Evolutionary conservation across 768 basidiomycete species (phyloP), one percentile per base, ranked within the genome.

Genomic region (Termitomyces sp.): DNA sequence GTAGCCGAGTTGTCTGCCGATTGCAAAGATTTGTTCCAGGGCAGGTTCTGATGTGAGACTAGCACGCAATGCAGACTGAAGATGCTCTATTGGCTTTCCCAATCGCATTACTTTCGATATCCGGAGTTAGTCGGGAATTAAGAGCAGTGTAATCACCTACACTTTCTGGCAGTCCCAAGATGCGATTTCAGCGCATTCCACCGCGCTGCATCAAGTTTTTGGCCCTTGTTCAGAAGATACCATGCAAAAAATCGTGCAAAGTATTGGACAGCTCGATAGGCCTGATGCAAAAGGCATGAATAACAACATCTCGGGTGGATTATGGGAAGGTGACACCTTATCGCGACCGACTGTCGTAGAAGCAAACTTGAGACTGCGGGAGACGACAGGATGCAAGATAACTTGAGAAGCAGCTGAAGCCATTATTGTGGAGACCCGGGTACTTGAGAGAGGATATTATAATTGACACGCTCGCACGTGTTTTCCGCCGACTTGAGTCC

Each of bases 41-140:
- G 85, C 63, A 56, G 85, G 80, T 6, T 78, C 78, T 4, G 82
- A 60, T 1, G 80, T 68, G 28, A 85, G 71, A 3, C 84, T 74
- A 20, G 89, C 86, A 52, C 86, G 87, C 46, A 97, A 74, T 32
- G 92, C 94, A 1, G 92, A 85, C 70, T 98, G 96, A 6, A 95
- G 77, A 72, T 97, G 93, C 68, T 99, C 97, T 61, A 95, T 64
- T 8, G 94, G 94, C 72, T 98, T 96, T 64, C 94, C 93, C 54
- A 99, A 77, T 16, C 97, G 86, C 79, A 98, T 78, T 38, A 97
- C 96, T 98, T 56, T 35, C n/a, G 1, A 47, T 3, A 62, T 44
- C 32, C 26, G 9, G 41, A 36, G 45, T 54, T 52, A 60, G 54
- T 52, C 13, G 61, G 51, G 57, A 14, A 33, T 30, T 11, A 14